These are phyloP conservation scores for Fusarium armeniacum DNA, from an alignment of 2,329 filamentous ascomycete species.

Conservation along the genomic window DNA sequence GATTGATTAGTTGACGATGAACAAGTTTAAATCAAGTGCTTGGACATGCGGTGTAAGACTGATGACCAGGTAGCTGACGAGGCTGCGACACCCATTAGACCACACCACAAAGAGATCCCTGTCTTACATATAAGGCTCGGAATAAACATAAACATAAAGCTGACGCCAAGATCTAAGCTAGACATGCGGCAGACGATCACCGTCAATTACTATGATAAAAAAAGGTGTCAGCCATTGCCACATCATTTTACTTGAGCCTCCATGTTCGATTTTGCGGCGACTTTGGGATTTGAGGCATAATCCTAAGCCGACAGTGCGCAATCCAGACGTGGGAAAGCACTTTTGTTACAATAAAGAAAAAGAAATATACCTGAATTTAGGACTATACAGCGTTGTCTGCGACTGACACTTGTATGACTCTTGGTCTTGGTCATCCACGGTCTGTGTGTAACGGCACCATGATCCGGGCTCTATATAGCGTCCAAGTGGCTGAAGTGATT, in stretches of 20 bases:
- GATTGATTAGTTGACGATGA: neutral
- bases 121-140: slow-evolving; percentile 13
- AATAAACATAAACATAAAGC: slow-evolving; percentile 19
- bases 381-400: neutral
- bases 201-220: neutral
- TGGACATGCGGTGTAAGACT: slow-evolving; percentile 1
- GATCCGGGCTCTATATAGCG: slow-evolving; percentile 2
- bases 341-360: neutral
- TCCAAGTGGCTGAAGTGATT: slow-evolving; percentile 4
- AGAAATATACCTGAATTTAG: neutral
- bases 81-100: neutral
- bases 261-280: neutral
- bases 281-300: neutral
- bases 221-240: neutral
- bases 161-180: slow-evolving; percentile 4
- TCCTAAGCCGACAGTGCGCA: neutral
- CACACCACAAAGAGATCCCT: slow-evolving; percentile 6
- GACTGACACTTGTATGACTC: neutral
- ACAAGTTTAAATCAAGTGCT: slow-evolving; percentile 8
- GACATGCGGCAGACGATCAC: slow-evolving; percentile 3
- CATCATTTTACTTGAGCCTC: slow-evolving; percentile 7
- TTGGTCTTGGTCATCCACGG: neutral
- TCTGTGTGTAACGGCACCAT: neutral
- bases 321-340: neutral
- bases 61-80: slow-evolving; percentile 2